Evolutionary conservation across 768 basidiomycete genomes (phyloP), one percentile per base, ranked within the genome.

Genomic region (Suillus cothurnatus): DNA sequence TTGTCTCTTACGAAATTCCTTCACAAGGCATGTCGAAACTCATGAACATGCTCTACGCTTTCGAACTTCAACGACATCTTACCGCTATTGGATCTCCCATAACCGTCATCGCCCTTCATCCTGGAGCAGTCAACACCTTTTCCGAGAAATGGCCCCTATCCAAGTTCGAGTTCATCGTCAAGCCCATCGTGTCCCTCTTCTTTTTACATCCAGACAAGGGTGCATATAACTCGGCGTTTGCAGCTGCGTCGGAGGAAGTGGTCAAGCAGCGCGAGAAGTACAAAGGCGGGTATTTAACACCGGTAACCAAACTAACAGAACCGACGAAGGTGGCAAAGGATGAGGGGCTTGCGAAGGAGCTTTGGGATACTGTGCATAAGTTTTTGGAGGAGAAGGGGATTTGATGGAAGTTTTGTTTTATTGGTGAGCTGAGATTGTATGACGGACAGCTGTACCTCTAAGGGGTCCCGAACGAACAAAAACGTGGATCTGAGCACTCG

Each of bases 31-130:
- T 80, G 39, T 77, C 84, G 55, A 89, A 89, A 70, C 73, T 88
- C n/a, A 80, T 82, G n/a, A 80, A 79, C 57, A 73, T 84, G 36
- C 77, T 88, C 21, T 86, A 80, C 65, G 82, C 81, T 1, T 81
- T 78, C 32, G 79, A 83, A 66, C 74, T 89, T 21, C 86, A 89
- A 64, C 77, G 76, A 38, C 81, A 71, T 23, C 73, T 89, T 32
- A 79, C 82, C 53, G 71, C 69, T 0, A 71, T 74, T 43, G 73
- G 71, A 19, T 69, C 77, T 0, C 57, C 66, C 1, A 75, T 79
- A 34, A 77, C 70, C 0, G 75, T 72, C 57, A 55, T 78, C 12
- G 59, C 77, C 6, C 0, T 71, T 26, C 63, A 79, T 61, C 79
- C 78, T 1, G 79, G 78, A 7, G n/a, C 52, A 2, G 71, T 80